phyloP scores from a whole-genome alignment of 2,329 filamentous ascomycete species.

The Septoria linicola region DNA sequence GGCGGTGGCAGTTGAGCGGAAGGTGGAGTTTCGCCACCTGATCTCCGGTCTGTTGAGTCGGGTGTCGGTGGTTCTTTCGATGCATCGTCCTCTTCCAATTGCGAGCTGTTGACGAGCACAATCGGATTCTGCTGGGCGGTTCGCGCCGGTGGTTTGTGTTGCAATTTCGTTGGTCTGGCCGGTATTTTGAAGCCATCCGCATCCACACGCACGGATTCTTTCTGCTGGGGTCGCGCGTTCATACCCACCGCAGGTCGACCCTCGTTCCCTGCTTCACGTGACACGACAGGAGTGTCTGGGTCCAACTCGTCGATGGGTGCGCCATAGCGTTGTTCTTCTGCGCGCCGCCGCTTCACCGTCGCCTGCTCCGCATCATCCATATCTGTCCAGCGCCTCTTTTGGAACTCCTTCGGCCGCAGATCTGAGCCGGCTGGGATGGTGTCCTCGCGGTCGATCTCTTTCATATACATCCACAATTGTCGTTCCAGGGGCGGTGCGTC shows the following conservation, averaged over 20 bases:
- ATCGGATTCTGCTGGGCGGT: neutral
- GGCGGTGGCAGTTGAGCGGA: constrained; percentile 8
- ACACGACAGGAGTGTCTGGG: constrained; percentile 2
- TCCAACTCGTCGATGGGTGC: neutral
- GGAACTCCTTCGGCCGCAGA: neutral
- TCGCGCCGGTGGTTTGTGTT: neutral
- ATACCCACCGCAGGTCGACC: neutral
- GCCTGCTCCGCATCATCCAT: neutral
- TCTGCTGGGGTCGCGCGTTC: neutral
- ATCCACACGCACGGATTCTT: neutral
- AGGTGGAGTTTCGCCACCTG: constrained; percentile 5
- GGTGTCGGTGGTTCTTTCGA: neutral
- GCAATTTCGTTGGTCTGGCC: neutral
- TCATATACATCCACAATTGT: constrained; percentile 7
- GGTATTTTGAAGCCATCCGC: constrained; percentile 13
- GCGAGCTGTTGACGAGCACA: constrained; percentile 2
- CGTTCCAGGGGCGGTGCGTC: constrained; percentile 4
- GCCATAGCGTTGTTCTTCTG: neutral
- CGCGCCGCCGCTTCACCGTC: neutral
- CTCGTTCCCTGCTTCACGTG: constrained; percentile 10
- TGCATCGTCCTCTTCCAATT: neutral
- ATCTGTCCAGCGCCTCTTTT: constrained; percentile 3
- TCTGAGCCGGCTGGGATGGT: neutral
- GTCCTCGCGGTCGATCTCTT: neutral
- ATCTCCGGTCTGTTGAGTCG: neutral